Evolutionary conservation across 2,329 filamentous ascomycete species (phyloP).

Genomic region (Colletotrichum lentis): DNA sequence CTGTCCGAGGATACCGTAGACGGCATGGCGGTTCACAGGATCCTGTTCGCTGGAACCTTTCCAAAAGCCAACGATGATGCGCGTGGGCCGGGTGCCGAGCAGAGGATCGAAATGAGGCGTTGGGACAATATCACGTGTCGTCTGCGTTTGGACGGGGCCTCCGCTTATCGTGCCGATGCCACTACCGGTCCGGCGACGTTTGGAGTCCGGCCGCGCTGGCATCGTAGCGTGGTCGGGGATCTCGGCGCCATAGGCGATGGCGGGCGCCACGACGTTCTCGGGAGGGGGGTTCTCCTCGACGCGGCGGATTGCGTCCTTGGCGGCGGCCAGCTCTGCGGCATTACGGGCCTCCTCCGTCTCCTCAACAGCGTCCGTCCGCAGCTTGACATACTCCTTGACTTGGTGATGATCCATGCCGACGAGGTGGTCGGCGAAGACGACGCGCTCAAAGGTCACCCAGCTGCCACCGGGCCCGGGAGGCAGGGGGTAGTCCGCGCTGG

Average conservation of each 20-base stretch:
- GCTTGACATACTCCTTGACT: constrained; percentile 69
- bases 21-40: constrained; percentile 64
- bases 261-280: constrained; percentile 53
- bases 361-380: constrained; percentile 54
- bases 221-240: constrained; percentile 55
- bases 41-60: constrained; percentile 59
- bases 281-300: constrained; percentile 54
- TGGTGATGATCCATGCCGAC: constrained; percentile 63
- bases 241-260: constrained; percentile 61
- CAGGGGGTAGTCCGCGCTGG: constrained; percentile 50
- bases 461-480: constrained; percentile 68
- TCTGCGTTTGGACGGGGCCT: constrained; percentile 36
- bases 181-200: constrained; percentile 57
- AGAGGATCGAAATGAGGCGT: constrained; percentile 51
- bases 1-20: constrained; percentile 68
- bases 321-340: constrained; percentile 53
- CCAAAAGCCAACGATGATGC: constrained; percentile 69
- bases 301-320: constrained; percentile 57
- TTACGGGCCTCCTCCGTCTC: constrained; percentile 51
- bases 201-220: constrained; percentile 50
- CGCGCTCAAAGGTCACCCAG: constrained; percentile 70
- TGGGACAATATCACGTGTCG: constrained; percentile 13
- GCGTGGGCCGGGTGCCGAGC: constrained; percentile 62
- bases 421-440: constrained; percentile 67
- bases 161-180: constrained; percentile 48